Base-by-base conservation (phyloP, 225 moss, liverwort and hornwort species). In the Asterella californica region DNA sequence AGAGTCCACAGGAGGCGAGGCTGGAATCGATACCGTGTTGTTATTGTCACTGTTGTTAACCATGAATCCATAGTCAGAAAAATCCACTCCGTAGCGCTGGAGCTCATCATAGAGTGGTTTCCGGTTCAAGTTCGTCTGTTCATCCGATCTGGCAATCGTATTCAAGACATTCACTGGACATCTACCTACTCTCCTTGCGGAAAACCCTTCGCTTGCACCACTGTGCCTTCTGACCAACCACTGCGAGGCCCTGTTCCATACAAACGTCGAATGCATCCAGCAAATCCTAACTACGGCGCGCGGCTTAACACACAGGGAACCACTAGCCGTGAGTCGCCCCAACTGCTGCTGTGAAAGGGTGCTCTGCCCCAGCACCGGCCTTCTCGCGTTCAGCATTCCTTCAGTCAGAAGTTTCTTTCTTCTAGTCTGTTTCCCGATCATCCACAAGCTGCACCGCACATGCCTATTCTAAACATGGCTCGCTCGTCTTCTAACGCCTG, bases 71-170 rank as follows among this genome's bases (percentile, higher is more conserved):
- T 81, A 85, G 63, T 85, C 84, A 29, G 84, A 76, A 62, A 84
- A 82, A 78, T 84, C 82, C 30, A 87, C 60, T 30, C 87, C 87
- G 34, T 87, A 76, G 11, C 87, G 84, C 75, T 87, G 82, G 59
- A 87, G 78, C 75, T 87, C 82, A 29, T 84, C 84, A 54, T 78
- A 37, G 36, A 83, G 52, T 12, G 74, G 49, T 48, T 76, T 84
- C 63, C 34, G 67, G 30, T 82, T 77, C 32, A 80, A 72, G 38
- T 86, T 82, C 34, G 61, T 76, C 25, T 24, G 72, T 34, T 84
- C 84, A 33, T 84, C 80, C 36, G 48, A 57, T 53, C 76, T 47
- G 22, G 84, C 78, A 8, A 83, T 57, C 61, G 80, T 38, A 17
- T 72, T 67, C 6, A 78, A 73, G 29, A 60, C 52, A 5, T 60